Conservation (phyloP, 352 stramenopile species). For the Phytophthora crassamura region DNA sequence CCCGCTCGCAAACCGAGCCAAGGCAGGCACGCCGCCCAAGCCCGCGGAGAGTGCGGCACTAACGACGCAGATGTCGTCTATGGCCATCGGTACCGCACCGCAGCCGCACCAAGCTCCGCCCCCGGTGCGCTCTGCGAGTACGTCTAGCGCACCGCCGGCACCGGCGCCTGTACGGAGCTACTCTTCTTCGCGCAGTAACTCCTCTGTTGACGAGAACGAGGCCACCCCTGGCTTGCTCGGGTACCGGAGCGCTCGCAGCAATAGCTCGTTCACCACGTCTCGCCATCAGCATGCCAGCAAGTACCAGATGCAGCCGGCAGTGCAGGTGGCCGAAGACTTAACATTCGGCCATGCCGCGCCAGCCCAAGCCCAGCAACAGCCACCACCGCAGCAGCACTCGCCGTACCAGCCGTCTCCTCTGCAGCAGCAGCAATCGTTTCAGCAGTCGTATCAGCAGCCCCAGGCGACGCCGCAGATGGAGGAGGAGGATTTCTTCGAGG, state of each 20-base stretch:
- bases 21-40: conserved; percentile 21
- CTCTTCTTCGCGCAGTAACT: conserved; percentile 29
- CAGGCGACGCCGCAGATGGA: conserved; percentile 31
- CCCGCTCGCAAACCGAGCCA: conserved; percentile 26
- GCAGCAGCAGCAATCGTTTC: conserved; percentile 17
- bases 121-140: conserved; percentile 3
- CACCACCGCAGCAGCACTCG: conserved; percentile 11
- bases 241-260: conserved; percentile 40
- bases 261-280: conserved; percentile 27
- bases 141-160: conserved; percentile 10
- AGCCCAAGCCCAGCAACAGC: conserved; percentile 14
- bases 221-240: conserved; percentile 27
- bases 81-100: conserved; percentile 16
- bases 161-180: conserved; percentile 18
- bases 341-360: conserved; percentile 23
- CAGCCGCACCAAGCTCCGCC: conserved; percentile 28
- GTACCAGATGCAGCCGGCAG: conserved; percentile 25
- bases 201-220: conserved; percentile 28
- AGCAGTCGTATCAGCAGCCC: conserved; percentile 26
- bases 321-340: conserved; percentile 37
- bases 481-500: conserved; percentile 62
- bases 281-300: conserved; percentile 34
- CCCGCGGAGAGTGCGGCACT: conserved; percentile 16
- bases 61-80: conserved; percentile 33
- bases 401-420: conserved; percentile 13